phyloP scores from a whole-genome alignment of 1,284 basidiomycete genomes.

The Ustilago sp. region DNA sequence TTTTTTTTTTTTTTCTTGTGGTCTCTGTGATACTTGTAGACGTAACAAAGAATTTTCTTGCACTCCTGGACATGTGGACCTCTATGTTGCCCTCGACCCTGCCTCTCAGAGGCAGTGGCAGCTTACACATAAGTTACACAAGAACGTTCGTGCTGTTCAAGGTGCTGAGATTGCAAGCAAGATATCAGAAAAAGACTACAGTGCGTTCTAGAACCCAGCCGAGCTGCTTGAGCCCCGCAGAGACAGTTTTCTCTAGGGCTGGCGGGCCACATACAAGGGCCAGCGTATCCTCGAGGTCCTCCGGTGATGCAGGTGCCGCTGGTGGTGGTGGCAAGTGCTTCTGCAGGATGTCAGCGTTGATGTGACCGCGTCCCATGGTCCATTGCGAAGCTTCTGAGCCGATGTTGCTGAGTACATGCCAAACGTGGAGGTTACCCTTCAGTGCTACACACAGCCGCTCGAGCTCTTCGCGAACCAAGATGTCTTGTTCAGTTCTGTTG shows the following conservation, averaged over 20 bases:
- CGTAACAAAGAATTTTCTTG: background rate
- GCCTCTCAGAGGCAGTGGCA: too few relatives aligned
- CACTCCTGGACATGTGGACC: background rate
- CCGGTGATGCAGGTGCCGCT: constrained; percentile 7
- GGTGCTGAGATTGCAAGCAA: background rate
- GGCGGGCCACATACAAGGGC: constrained; percentile 75
- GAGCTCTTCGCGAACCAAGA: constrained; percentile 74
- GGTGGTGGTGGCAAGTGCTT: constrained; percentile 70
- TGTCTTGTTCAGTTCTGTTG: constrained; percentile 73
- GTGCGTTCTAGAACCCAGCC: constrained; percentile 62
- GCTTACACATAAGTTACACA: too few relatives aligned
- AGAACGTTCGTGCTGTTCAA: background rate
- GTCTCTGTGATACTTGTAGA: background rate
- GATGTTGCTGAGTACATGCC: constrained; percentile 72
- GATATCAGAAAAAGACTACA: constrained; percentile 60
- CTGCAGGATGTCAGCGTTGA: constrained; percentile 71
- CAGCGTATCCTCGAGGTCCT: constrained; percentile 68
- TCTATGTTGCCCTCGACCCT: too few relatives aligned
- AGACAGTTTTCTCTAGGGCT: constrained; percentile 68
- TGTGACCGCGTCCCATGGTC: constrained; percentile 72
- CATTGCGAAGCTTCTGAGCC: constrained; percentile 69
- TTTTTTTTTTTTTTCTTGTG: too few relatives aligned
- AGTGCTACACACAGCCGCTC: constrained; percentile 71
- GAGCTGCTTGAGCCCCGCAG: constrained; percentile 42
- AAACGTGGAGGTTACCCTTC: constrained; percentile 71